Evolutionary conservation across 176 grass and related monocot genomes (phyloP).

Genomic region (Oryza nivara): DNA sequence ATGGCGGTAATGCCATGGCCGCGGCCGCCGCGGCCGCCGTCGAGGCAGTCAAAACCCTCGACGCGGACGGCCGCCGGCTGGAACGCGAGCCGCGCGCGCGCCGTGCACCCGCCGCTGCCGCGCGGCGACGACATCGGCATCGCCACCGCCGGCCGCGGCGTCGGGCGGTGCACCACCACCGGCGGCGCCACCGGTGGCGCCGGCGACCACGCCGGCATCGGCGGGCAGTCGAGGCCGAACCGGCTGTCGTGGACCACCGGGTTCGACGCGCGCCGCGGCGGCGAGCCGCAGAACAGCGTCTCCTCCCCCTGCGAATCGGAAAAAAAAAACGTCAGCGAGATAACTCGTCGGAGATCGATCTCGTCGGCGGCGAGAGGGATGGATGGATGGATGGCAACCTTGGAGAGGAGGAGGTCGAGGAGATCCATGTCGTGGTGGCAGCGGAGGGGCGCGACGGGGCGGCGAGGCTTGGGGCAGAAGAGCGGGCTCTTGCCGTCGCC

Average conservation of each 20-base stretch:
- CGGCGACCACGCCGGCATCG: constrained; percentile 25
- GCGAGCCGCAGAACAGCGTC: constrained; percentile 87
- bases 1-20: constrained; percentile 83
- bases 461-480: constrained; percentile 92
- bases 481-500: constrained; percentile 63
- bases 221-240: constrained; percentile 66
- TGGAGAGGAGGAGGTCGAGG: constrained; percentile 70
- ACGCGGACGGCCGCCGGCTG: constrained; percentile 74
- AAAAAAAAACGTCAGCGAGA: neutral
- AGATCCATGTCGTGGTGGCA: constrained; percentile 73
- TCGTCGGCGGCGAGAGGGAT: neutral
- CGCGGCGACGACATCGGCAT: constrained; percentile 49
- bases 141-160: constrained; percentile 27
- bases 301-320: constrained; percentile 48
- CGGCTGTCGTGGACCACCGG: constrained; percentile 85
- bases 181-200: neutral
- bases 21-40: constrained; percentile 50
- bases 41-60: constrained; percentile 99
- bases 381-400: constrained; percentile 36
- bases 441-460: constrained; percentile 55
- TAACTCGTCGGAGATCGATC: neutral
- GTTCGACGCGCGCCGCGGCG: constrained; percentile 74
- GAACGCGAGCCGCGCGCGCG: constrained; percentile 58
- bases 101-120: constrained; percentile 31
- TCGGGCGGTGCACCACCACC: constrained; percentile 2